phyloP scores from a whole-genome alignment of 2,329 filamentous ascomycete species.

The Karstenula rhodostoma region DNA sequence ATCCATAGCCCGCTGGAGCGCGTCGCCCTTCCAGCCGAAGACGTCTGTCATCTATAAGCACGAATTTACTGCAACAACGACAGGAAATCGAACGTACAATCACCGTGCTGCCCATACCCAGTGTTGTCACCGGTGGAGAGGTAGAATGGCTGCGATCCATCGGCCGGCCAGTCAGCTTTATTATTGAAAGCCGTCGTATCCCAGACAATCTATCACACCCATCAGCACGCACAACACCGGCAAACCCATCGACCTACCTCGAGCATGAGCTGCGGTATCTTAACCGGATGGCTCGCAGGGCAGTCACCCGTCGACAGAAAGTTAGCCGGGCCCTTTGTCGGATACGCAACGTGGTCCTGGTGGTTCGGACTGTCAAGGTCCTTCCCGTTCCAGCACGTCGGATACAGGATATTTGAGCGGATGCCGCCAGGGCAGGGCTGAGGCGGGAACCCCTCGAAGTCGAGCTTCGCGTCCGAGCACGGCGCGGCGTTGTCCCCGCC shows the following conservation, averaged over 20 bases:
- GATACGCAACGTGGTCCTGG: conserved; percentile 56
- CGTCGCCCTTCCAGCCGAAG: conserved; percentile 31
- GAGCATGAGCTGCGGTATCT: conserved; percentile 54
- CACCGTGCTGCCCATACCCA: conserved; percentile 27
- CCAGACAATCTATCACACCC: conserved; percentile 42
- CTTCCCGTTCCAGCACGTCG: conserved; percentile 65
- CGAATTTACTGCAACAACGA: neutral
- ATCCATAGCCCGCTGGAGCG: conserved; percentile 32
- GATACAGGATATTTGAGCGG: conserved; percentile 40
- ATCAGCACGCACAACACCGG: neutral
- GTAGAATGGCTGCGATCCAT: conserved; percentile 31
- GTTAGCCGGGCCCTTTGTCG: conserved; percentile 29
- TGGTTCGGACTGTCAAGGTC: conserved; percentile 63
- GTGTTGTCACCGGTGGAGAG: conserved; percentile 27
- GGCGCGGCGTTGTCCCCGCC: conserved; percentile 52
- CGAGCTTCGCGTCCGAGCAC: conserved; percentile 33
- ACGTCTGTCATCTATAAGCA: conserved; percentile 20
- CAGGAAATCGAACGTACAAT: neutral
- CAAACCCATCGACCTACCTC: conserved; percentile 38
- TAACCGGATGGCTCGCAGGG: conserved; percentile 50
- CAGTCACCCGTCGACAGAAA: conserved; percentile 44
- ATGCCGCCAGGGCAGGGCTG: conserved; percentile 36
- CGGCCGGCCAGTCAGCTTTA: conserved; percentile 27
- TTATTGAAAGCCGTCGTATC: conserved; percentile 45
- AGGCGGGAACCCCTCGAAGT: conserved; percentile 29